Evolutionary conservation across 495 filamentous ascomycete genomes (phyloP).

Genomic region (Letharia lupina): DNA sequence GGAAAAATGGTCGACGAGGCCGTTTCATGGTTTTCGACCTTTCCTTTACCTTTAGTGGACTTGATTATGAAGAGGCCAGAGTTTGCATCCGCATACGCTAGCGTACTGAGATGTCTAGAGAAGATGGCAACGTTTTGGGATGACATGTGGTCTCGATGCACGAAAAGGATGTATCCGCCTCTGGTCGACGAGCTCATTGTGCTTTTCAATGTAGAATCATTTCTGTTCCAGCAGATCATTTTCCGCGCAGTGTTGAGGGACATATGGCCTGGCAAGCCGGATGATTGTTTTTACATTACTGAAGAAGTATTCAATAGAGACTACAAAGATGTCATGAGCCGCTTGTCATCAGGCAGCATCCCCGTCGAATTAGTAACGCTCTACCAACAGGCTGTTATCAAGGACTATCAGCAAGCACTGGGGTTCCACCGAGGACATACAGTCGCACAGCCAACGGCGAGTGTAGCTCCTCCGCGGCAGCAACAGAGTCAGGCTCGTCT

Average conservation of each 20-base stretch:
- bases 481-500: neutral
- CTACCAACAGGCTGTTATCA: conserved; percentile 7
- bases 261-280: conserved; percentile 26
- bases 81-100: conserved; percentile 27
- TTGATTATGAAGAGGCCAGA: conserved; percentile 24
- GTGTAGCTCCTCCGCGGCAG: neutral
- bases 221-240: conserved; percentile 48
- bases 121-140: conserved; percentile 31
- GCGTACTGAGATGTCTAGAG: conserved; percentile 32
- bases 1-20: conserved; percentile 29
- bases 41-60: conserved; percentile 37
- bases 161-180: conserved; percentile 44
- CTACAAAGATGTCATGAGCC: conserved; percentile 16
- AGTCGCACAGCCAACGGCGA: neutral
- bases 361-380: neutral
- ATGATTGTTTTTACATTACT: conserved; percentile 17
- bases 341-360: neutral
- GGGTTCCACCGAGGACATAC: conserved; percentile 1
- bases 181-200: conserved; percentile 50
- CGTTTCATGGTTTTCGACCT: conserved; percentile 44
- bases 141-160: conserved; percentile 29
- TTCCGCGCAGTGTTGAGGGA: conserved; percentile 46
- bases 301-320: conserved; percentile 25
- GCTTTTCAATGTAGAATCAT: conserved; percentile 44
- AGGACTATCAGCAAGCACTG: conserved; percentile 7